A percentile compares a stretch with the other conserved stretches of the same genome.
These are phyloP conservation scores for Kondoa subrosea DNA, from an alignment of 768 basidiomycete genomes.

Conservation along the genomic window DNA sequence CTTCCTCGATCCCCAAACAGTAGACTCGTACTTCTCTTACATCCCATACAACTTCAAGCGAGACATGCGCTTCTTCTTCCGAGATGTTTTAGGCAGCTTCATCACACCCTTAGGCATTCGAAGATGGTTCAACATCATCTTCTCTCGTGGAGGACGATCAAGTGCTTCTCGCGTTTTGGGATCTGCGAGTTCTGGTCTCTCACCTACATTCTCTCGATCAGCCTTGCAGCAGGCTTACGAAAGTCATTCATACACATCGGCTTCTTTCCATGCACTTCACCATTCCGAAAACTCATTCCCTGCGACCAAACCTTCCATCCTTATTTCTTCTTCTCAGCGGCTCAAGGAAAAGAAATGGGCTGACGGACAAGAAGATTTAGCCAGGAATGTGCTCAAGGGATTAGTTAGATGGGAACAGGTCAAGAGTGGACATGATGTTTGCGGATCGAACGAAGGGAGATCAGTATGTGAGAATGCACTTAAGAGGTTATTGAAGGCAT, in stretches of 20 bases:
- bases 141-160: background rate
- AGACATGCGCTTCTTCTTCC: constrained; percentile 4
- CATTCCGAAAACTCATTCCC: background rate
- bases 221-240: constrained; percentile 9
- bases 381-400: background rate
- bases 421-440: constrained; percentile 3
- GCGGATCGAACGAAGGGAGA: constrained; percentile 2
- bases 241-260: background rate
- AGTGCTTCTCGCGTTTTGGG: background rate
- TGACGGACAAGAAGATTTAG: background rate
- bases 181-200: background rate
- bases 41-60: background rate
- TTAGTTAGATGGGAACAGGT: constrained; percentile 2
- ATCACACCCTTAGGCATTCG: constrained; percentile 6
- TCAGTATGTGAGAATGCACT: background rate
- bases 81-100: background rate
- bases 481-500: background rate
- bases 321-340: background rate
- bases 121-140: background rate
- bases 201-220: background rate
- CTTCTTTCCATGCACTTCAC: background rate
- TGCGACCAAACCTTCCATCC: background rate
- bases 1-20: constrained; percentile 9
- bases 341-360: background rate
- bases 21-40: background rate